Evolutionary conservation across 2,329 filamentous ascomycete species (phyloP), one percentile per base, ranked within the genome.

Genomic region (Aphanoascus verrucosus): DNA sequence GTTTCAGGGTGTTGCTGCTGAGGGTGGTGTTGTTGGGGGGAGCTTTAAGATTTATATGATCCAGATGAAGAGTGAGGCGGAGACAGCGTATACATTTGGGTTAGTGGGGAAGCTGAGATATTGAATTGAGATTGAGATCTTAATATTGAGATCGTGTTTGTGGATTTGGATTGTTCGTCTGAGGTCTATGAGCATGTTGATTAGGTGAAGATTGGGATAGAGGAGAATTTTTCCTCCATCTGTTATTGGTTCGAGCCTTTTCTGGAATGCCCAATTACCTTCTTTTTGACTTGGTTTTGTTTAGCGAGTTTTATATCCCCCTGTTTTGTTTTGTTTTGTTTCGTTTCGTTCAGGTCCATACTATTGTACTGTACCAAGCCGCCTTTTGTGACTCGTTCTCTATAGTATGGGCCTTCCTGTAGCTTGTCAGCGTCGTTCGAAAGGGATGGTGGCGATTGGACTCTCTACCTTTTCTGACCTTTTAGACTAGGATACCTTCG

Each of bases 31-130:
- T 34, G 78, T 81, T 3, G 75, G 74, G 32, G 77, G 76, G 28
- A 74, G 72, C 57, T 78, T 76, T 41, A 77, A 72, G 57, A 75
- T 83, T 9, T 85, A 81, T 64, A 85, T 85, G 82, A 74, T 85
- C 56, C 79, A 82, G 63, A 76, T 78, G 71, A 76, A 74, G 62
- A 71, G 72, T 45, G 74, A 77, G 58, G 73, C 72, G 12, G 76
- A 78, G 61, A 72, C 76, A 2, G 73, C 72, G n/a, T 77, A 77
- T 66, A 77, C 75, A 1, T 78, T 78, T 62, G 74, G 73, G 2
- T 66, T 78, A 59, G 75, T 77, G 41, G 76, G 76, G 8, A 76
- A 75, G 58, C 63, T 76, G 58, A 69, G 74, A 57, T 78, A 78
- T 63, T 77, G 66, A 62, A 38, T 38, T 37, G 19, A 42, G 7